Evolutionary conservation across 1,139 yeast species (phyloP), one percentile per base, ranked within the genome.

Genomic region (Sugiyamaella neomexicana): DNA sequence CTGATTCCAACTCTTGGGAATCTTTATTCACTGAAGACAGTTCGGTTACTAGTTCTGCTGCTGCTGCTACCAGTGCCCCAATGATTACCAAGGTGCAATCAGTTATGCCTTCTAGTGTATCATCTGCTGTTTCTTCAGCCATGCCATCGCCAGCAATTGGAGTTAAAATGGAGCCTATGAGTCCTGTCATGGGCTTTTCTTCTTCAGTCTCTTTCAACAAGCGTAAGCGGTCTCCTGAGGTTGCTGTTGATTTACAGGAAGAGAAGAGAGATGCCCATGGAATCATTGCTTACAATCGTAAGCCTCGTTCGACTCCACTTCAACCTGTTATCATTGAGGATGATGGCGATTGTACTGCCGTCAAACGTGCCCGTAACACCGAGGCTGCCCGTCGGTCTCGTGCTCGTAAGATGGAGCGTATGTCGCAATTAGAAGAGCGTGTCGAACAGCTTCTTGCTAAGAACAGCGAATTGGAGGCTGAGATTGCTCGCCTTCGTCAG

Each of bases 361-460:
- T 88, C 66, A 91, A 91, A 75, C 85, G 99, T 69, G 98, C 98
- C 37, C 85, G 93, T 72, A 93, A 93, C 78, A 93, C 99, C 23
- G 97, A 91, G 71, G 98, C 98, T 61, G 99, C 99, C 16, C 83
- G 98, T 71, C 82, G 98, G 68, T 90, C 97, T 39, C 80, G 99
- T 66, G 97, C 97, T 39, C 83, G 97, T 70, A 91, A 91, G 76
- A 83, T 89, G 83, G 95, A 90, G 73, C 82, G 97, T 72, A 89
- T 91, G 96, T 68, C 75, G 57, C 96, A 89, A 69, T 78, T 91
- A 67, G 98, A 91, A 72, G 81, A 75, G 27, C 86, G 83, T 67
- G 95, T 91, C 58, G 93, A 87, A 61, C 81, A 73, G 50, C 78
- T 91, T 59, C 64, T 85, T 48, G 62, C 63, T 17, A 61, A 62